These are phyloP conservation scores for Echites panduratus DNA, from an alignment of 257 asterid species.

Conservation along the genomic window DNA sequence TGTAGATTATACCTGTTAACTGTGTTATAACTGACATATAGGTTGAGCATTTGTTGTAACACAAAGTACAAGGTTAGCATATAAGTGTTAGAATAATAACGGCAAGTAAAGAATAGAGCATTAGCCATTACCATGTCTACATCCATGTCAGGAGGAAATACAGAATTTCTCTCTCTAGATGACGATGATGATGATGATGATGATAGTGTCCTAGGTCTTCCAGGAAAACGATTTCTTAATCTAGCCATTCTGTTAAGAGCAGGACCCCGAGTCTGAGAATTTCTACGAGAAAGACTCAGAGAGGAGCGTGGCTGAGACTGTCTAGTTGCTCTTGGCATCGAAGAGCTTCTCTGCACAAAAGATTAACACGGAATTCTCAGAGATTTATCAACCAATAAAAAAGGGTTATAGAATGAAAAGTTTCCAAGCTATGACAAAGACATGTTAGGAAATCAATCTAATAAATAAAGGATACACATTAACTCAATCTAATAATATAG, in stretches of 20 bases:
- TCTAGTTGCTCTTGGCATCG: conserved; percentile 31
- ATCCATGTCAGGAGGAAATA: conserved; percentile 79
- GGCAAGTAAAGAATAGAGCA: conserved; percentile 12
- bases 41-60: neutral
- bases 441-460: neutral
- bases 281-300: conserved; percentile 39
- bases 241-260: conserved; percentile 52
- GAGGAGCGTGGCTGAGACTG: conserved; percentile 42
- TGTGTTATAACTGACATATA: neutral
- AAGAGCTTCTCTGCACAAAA: conserved; percentile 46
- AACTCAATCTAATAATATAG: neutral
- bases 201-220: conserved; percentile 47
- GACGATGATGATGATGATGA: conserved; percentile 15
- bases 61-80: neutral
- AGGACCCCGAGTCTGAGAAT: conserved; percentile 38
- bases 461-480: neutral
- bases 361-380: conserved; percentile 15
- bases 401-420: neutral
- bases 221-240: conserved; percentile 66
- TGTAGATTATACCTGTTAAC: neutral
- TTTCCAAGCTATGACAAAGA: neutral
- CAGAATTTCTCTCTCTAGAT: conserved; percentile 38
- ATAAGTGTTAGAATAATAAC: conserved; percentile 4
- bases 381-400: neutral
- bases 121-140: conserved; percentile 54